These are phyloP conservation scores for Polytrichum commune DNA, from an alignment of 225 moss, liverwort and hornwort genomes.

Conservation along the genomic window DNA sequence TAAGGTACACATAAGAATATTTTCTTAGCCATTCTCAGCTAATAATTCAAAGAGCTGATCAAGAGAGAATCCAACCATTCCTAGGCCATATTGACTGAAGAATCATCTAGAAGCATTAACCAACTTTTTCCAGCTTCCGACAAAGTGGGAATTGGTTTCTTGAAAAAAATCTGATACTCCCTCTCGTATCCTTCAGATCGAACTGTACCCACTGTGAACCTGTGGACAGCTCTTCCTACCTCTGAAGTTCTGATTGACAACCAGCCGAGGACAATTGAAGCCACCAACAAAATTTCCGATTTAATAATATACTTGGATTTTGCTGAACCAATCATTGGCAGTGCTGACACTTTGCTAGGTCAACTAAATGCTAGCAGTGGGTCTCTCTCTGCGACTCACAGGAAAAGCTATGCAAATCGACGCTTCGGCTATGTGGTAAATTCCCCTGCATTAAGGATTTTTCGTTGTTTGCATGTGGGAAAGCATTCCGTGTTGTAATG, in stretches of 20 bases:
- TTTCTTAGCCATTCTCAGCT: too few species aligned
- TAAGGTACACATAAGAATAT: too few species aligned
- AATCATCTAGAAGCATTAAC: too few species aligned
- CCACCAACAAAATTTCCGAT: conserved; percentile 52
- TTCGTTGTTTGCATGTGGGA: too few species aligned
- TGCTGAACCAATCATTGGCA: conserved; percentile 45
- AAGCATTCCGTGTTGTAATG: too few species aligned
- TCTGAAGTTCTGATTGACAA: conserved; percentile 52
- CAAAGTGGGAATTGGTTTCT: neutral
- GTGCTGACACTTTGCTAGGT: conserved; percentile 39
- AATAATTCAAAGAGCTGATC: too few species aligned
- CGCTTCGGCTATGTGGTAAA: conserved; percentile 59
- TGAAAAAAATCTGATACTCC: neutral
- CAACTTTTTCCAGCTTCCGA: too few species aligned
- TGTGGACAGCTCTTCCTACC: conserved; percentile 73
- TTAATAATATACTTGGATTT: conserved; percentile 74
- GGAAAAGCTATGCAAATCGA: conserved; percentile 61
- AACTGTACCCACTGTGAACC: conserved; percentile 47
- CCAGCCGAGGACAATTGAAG: conserved; percentile 58
- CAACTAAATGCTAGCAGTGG: conserved; percentile 49
- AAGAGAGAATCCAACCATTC: too few species aligned
- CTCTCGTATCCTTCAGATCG: conserved; percentile 46
- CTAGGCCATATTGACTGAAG: too few species aligned
- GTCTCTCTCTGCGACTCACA: conserved; percentile 25
- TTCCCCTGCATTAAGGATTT: neutral